Conservation (phyloP, 352 stramenopile species). For the Phytophthora lateralis region DNA sequence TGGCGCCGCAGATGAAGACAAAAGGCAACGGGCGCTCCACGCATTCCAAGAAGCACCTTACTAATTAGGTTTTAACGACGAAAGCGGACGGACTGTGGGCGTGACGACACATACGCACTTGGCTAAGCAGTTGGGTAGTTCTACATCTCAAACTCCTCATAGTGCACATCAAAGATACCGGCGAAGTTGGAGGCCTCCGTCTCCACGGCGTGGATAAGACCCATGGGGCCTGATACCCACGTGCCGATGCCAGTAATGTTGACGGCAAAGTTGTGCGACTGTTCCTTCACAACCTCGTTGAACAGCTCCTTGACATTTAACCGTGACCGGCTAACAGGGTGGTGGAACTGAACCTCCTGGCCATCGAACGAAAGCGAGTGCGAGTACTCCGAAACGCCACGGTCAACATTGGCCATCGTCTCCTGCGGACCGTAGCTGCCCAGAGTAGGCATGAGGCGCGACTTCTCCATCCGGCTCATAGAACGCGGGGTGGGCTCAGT, state of each 20-base stretch:
- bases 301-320: slow-evolving; percentile 83
- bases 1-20: not conserved
- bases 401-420: slow-evolving; percentile 46
- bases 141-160: slow-evolving; percentile 91
- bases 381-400: slow-evolving; percentile 57
- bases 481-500: slow-evolving; percentile 70
- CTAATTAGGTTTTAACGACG: slow-evolving; percentile 32
- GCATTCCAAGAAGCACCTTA: slow-evolving; percentile 29
- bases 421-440: slow-evolving; percentile 29
- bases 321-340: slow-evolving; percentile 69
- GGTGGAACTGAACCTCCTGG: slow-evolving; percentile 77
- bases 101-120: slow-evolving; percentile 35
- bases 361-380: slow-evolving; percentile 82
- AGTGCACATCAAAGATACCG: slow-evolving; percentile 90
- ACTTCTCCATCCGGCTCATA: slow-evolving; percentile 83
- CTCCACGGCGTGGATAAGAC: slow-evolving; percentile 79
- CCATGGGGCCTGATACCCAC: slow-evolving; percentile 85
- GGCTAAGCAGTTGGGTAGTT: slow-evolving; percentile 27
- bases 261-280: slow-evolving; percentile 85
- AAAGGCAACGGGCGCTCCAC: slow-evolving; percentile 11
- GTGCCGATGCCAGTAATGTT: slow-evolving; percentile 82
- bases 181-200: slow-evolving; percentile 75
- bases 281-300: slow-evolving; percentile 82
- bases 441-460: slow-evolving; percentile 57
- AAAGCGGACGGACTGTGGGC: slow-evolving; percentile 25